Conservation (phyloP, 805 yeast species). For the Candida taoyuanica region DNA sequence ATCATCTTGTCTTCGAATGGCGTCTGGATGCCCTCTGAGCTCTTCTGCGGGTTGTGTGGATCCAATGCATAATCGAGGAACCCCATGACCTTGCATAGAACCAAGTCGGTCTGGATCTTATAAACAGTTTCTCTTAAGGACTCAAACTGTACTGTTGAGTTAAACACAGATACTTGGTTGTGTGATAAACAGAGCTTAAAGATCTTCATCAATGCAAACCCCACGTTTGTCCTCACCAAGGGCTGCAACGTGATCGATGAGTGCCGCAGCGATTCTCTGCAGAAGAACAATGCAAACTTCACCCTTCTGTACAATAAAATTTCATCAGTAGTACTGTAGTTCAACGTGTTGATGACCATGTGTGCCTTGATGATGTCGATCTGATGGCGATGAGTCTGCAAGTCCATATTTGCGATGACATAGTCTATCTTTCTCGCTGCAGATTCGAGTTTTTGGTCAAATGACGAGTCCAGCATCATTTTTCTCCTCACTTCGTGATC, state of each 20-base stretch:
- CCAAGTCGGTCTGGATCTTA: slow-evolving; percentile 2
- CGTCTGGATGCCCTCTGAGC: background rate
- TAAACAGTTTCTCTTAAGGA: slow-evolving; percentile 4
- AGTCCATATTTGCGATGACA: slow-evolving; percentile 10
- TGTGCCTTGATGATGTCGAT: slow-evolving; percentile 22
- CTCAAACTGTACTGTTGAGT: slow-evolving; percentile 9
- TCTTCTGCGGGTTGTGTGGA: background rate
- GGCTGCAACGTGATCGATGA: slow-evolving; percentile 8
- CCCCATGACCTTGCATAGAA: slow-evolving; percentile 11
- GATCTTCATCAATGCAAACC: slow-evolving; percentile 8
- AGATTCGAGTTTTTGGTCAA: slow-evolving; percentile 23
- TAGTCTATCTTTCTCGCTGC: slow-evolving; percentile 23
- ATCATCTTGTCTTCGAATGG: slow-evolving; percentile 17
- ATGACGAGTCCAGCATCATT: slow-evolving; percentile 20
- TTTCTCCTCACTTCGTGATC: slow-evolving; percentile 20
- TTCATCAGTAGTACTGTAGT: slow-evolving; percentile 18
- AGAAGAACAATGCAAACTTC: slow-evolving; percentile 11
- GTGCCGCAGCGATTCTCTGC: slow-evolving; percentile 7
- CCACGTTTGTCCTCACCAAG: slow-evolving; percentile 7
- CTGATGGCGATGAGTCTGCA: slow-evolving; percentile 2
- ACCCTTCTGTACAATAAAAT: slow-evolving; percentile 13
- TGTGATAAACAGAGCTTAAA: slow-evolving; percentile 5
- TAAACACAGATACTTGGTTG: slow-evolving; percentile 2
- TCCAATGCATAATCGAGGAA: slow-evolving; percentile 11
- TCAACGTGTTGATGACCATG: slow-evolving; percentile 15